Conservation (phyloP, 176 grass and related monocot species). For the Olyra latifolia region DNA sequence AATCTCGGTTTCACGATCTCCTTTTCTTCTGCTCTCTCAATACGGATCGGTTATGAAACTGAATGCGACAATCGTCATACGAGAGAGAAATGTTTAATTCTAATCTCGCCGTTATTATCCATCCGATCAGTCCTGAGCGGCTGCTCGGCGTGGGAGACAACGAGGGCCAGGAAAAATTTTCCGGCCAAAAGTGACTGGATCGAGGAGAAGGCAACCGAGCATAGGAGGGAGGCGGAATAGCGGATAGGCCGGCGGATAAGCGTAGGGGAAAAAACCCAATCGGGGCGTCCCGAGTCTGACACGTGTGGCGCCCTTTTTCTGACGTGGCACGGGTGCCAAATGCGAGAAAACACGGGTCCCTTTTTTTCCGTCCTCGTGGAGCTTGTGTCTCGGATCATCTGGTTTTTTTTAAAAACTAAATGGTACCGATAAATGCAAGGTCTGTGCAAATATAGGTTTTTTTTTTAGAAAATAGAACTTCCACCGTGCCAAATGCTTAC, state of each 20-base stretch:
- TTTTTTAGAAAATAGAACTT: too few relatives aligned
- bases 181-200: constrained; percentile 15
- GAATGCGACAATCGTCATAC: neutral
- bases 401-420: too few relatives aligned
- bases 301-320: constrained; percentile 20
- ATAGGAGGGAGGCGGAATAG: neutral
- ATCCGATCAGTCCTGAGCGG: neutral
- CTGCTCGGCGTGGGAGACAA: constrained; percentile 12
- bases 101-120: constrained; percentile 18
- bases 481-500: too few relatives aligned
- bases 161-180: constrained; percentile 36
- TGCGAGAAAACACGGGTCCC: neutral
- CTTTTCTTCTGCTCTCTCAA: neutral
- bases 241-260: constrained; percentile 40
- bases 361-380: constrained; percentile 11
- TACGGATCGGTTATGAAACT: constrained; percentile 17
- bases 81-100: neutral
- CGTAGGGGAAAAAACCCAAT: constrained; percentile 11
- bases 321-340: constrained; percentile 20
- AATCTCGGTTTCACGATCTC: neutral
- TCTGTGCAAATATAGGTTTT: neutral
- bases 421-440: neutral
- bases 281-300: neutral
- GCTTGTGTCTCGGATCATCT: neutral
- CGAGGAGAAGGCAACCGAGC: neutral